phyloP scores from a whole-genome alignment of 768 basidiomycete genomes.

The Kondoa malvinella region DNA sequence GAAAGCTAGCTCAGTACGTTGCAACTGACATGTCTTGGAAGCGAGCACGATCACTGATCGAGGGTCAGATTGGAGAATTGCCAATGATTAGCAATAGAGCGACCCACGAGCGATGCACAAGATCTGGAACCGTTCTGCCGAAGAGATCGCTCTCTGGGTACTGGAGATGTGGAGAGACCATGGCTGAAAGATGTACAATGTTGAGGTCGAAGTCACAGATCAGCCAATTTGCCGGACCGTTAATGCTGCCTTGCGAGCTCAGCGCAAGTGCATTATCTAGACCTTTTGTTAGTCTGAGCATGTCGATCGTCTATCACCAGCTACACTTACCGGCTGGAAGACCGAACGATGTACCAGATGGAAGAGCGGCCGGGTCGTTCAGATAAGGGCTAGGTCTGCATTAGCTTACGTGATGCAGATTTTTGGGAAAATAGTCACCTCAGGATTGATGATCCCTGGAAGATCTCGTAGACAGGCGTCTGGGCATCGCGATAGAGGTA shows the following conservation, averaged over 20 bases:
- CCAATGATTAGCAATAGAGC: neutral
- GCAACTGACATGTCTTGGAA: neutral
- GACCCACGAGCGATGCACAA: neutral
- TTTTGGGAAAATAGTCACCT: neutral
- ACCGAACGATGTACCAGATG: neutral
- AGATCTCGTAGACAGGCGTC: neutral
- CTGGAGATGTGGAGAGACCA: neutral
- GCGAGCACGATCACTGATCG: neutral
- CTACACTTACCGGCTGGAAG: neutral
- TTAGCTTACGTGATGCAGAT: neutral
- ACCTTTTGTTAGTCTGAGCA: neutral
- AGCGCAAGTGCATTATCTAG: too few species aligned
- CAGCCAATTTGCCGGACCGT: neutral
- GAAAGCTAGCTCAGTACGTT: too few species aligned
- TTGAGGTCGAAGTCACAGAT: neutral
- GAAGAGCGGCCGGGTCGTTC: neutral
- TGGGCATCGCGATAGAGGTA: neutral
- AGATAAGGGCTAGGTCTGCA: neutral
- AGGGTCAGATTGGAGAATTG: too few species aligned
- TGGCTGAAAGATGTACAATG: neutral
- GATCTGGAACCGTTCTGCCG: neutral
- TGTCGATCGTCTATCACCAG: neutral
- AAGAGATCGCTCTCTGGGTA: neutral
- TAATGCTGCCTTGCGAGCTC: too few species aligned
- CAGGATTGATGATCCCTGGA: neutral